Conservation (phyloP, 164 flowering plant genomes). For the Annona cherimola region DNA sequence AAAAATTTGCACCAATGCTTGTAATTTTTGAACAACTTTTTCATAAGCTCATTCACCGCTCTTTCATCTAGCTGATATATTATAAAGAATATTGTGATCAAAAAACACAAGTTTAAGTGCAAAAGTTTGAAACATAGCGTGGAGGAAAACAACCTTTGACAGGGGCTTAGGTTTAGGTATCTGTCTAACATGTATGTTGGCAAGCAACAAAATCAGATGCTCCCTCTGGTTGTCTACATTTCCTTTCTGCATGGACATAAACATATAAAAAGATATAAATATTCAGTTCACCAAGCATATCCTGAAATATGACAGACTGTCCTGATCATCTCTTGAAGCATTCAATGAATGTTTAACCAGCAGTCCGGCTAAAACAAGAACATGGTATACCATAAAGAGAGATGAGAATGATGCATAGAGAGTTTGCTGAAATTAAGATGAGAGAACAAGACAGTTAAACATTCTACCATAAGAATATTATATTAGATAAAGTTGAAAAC, state of each 20-base stretch:
- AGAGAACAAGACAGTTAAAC: no score
- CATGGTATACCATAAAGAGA: conserved; percentile 33
- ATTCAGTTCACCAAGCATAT: background rate
- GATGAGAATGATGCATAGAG: no score
- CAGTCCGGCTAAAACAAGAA: conserved; percentile 35
- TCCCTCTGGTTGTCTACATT: conserved; percentile 90
- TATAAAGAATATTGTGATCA: background rate
- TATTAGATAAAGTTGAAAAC: background rate
- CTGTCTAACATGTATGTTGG: conserved; percentile 62
- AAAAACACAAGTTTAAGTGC: background rate
- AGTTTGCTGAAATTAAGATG: no score
- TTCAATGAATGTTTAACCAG: background rate
- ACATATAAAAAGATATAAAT: background rate
- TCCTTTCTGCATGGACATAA: conserved; percentile 48
- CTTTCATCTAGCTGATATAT: conserved; percentile 58
- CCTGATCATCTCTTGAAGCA: background rate
- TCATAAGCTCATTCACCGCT: conserved; percentile 69
- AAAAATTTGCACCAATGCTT: conserved; percentile 89
- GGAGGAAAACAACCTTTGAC: conserved; percentile 47
- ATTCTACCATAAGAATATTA: background rate
- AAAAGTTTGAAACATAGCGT: background rate
- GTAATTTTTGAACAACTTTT: conserved; percentile 78
- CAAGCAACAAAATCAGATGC: conserved; percentile 86
- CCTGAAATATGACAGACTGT: background rate
- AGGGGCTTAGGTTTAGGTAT: conserved; percentile 33